Conservation (phyloP, 1,139 yeast species). For the Maudiozyma humilis region DNA sequence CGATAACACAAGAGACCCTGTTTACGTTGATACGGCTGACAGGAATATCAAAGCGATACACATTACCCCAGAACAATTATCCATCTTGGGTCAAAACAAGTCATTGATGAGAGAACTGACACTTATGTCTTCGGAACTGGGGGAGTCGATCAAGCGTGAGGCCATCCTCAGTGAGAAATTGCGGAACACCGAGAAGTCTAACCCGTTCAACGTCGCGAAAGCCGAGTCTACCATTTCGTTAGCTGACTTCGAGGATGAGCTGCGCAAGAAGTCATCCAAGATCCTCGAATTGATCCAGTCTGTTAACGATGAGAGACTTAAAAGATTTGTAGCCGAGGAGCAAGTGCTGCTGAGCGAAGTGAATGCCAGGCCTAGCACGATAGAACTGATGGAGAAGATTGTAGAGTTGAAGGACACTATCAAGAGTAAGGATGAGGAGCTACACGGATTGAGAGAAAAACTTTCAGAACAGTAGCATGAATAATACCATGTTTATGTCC, state of each 20-base stretch:
- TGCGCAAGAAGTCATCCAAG: constrained; percentile 39
- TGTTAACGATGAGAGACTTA: constrained; percentile 54
- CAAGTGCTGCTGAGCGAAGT: constrained; percentile 50
- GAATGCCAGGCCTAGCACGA: constrained; percentile 45
- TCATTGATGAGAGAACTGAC: constrained; percentile 56
- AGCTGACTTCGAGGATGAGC: constrained; percentile 30
- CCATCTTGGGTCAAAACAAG: constrained; percentile 51
- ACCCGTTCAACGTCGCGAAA: constrained; percentile 2
- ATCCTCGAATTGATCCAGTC: constrained; percentile 49
- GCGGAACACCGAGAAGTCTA: constrained; percentile 10
- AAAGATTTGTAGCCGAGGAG: constrained; percentile 63
- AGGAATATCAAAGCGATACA: constrained; percentile 16
- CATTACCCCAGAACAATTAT: constrained; percentile 53
- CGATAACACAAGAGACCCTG: constrained; percentile 16
- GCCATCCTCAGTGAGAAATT: constrained; percentile 46
- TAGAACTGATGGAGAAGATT: constrained; percentile 51
- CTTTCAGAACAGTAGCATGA: neutral
- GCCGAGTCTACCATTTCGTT: constrained; percentile 11
- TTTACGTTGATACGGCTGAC: constrained; percentile 8
- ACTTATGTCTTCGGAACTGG: constrained; percentile 61
- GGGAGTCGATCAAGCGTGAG: constrained; percentile 62
- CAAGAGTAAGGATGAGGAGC: constrained; percentile 40
- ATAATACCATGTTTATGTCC: neutral
- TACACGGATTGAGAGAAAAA: constrained; percentile 9
- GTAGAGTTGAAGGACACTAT: constrained; percentile 44